phyloP scores from a whole-genome alignment of 768 basidiomycete genomes.

The Tremella fuciformis region DNA sequence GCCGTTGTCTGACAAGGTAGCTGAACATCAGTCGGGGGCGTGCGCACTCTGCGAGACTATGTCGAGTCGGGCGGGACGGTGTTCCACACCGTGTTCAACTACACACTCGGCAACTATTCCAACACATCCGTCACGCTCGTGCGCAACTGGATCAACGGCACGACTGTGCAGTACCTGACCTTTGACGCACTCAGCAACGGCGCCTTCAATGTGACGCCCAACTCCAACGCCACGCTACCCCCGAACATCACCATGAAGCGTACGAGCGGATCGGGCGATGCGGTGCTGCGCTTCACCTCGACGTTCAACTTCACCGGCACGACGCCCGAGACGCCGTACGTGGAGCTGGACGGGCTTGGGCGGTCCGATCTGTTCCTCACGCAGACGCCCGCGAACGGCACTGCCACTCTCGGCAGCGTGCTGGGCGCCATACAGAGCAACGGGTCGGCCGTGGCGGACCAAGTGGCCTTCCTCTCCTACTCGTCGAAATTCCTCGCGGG shows the following conservation, averaged over 20 bases:
- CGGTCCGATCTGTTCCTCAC: conserved; percentile 51
- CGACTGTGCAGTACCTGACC: conserved; percentile 47
- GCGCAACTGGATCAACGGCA: conserved; percentile 55
- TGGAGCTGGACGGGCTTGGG: conserved; percentile 50
- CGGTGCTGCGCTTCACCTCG: conserved; percentile 42
- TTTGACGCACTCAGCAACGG: conserved; percentile 51
- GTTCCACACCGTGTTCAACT: conserved; percentile 56
- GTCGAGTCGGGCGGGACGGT: conserved; percentile 50
- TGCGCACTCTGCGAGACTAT: conserved; percentile 56
- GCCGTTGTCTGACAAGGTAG: background rate
- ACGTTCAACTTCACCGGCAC: conserved; percentile 55
- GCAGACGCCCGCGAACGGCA: conserved; percentile 19
- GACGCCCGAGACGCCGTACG: conserved; percentile 32
- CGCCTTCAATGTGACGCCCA: conserved; percentile 51
- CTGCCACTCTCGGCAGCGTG: conserved; percentile 44
- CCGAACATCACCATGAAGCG: conserved; percentile 53
- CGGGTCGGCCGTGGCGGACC: conserved; percentile 40
- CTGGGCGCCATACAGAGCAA: conserved; percentile 46
- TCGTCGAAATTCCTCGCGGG: conserved; percentile 55
- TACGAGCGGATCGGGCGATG: conserved; percentile 27
- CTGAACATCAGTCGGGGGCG: conserved; percentile 50
- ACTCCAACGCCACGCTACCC: conserved; percentile 49
- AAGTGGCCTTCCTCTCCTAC: conserved; percentile 55
- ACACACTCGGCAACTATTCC: conserved; percentile 53
- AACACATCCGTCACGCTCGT: conserved; percentile 53